These are phyloP conservation scores for Saccharomycopsis guyanensis DNA, from an alignment of 805 yeast genomes.

Conservation along the genomic window DNA sequence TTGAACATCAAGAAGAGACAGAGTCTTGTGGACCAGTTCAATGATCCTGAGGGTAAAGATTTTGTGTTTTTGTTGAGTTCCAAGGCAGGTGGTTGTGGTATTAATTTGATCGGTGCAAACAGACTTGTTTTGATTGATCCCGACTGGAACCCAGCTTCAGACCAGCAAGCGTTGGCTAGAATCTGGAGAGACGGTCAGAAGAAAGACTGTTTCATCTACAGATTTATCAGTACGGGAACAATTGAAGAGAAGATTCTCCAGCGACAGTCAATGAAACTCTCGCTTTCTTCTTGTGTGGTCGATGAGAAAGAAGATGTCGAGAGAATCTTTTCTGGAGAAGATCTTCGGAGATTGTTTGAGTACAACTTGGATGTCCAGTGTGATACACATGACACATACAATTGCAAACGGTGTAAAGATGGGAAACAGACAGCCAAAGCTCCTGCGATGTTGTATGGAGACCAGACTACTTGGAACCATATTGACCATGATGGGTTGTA, in stretches of 20 bases:
- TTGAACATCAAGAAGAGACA: constrained; percentile 89
- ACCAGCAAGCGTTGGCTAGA: constrained; percentile 94
- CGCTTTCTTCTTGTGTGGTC: constrained; percentile 90
- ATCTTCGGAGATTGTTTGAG: constrained; percentile 65
- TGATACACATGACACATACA: constrained; percentile 89
- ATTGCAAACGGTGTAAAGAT: constrained; percentile 71
- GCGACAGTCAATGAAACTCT: constrained; percentile 89
- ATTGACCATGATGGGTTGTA: constrained; percentile 53
- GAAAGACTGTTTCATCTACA: constrained; percentile 90
- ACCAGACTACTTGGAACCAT: constrained; percentile 97
- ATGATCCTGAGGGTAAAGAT: constrained; percentile 82
- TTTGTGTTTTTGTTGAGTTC: constrained; percentile 85
- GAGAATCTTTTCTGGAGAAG: constrained; percentile 78
- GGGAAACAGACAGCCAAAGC: constrained; percentile 60
- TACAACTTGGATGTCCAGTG: constrained; percentile 61
- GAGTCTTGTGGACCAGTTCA: constrained; percentile 82
- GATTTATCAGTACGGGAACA: constrained; percentile 90
- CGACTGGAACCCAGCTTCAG: constrained; percentile 99
- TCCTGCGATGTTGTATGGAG: constrained; percentile 91
- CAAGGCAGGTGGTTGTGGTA: constrained; percentile 99
- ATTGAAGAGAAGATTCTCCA: constrained; percentile 96
- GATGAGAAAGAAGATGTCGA: constrained; percentile 96
- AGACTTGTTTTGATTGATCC: constrained; percentile 80
- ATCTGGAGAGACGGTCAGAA: constrained; percentile 99
- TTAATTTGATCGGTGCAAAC: constrained; percentile 93